phyloP scores from a whole-genome alignment of 1,284 basidiomycete species.

The Sporisorium graminicola region DNA sequence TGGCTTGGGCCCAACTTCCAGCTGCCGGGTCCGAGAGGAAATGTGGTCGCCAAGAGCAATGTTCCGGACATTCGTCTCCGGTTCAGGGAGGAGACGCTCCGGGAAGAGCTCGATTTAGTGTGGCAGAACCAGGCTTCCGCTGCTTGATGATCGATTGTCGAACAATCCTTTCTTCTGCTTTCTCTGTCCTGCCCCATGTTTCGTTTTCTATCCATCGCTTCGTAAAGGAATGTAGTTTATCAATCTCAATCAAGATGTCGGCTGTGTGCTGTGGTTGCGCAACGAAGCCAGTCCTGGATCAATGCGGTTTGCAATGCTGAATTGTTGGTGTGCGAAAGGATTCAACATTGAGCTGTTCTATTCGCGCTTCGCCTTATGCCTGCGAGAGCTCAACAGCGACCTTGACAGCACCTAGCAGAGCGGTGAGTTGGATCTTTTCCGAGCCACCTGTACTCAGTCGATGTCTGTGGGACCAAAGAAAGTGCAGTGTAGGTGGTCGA shows the following conservation, averaged over 20 bases:
- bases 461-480: slow-evolving; percentile 75
- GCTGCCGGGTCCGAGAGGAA: slow-evolving; percentile 71
- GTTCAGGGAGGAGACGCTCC: slow-evolving; percentile 88
- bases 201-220: not conserved
- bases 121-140: slow-evolving; percentile 41
- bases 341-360: not conserved
- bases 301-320: slow-evolving; percentile 1
- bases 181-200: not conserved
- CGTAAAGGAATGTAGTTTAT: not conserved
- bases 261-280: not conserved
- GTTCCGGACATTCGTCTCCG: slow-evolving; percentile 90
- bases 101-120: slow-evolving; percentile 77
- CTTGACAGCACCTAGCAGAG: slow-evolving; percentile 92
- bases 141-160: slow-evolving; percentile 10
- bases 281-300: not conserved
- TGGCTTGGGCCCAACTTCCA: slow-evolving; percentile 85
- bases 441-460: slow-evolving; percentile 90
- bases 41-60: slow-evolving; percentile 76
- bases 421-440: slow-evolving; percentile 94
- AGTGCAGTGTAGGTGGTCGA: not conserved
- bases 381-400: slow-evolving; percentile 80
- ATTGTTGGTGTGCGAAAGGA: not conserved
- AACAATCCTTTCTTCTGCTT: not conserved
- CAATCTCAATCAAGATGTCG: not conserved
- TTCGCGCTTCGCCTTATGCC: not conserved